Evolutionary conservation across 352 stramenopile genomes (phyloP), one percentile per base, ranked within the genome.

Genomic region (Pythium scleroteichum): DNA sequence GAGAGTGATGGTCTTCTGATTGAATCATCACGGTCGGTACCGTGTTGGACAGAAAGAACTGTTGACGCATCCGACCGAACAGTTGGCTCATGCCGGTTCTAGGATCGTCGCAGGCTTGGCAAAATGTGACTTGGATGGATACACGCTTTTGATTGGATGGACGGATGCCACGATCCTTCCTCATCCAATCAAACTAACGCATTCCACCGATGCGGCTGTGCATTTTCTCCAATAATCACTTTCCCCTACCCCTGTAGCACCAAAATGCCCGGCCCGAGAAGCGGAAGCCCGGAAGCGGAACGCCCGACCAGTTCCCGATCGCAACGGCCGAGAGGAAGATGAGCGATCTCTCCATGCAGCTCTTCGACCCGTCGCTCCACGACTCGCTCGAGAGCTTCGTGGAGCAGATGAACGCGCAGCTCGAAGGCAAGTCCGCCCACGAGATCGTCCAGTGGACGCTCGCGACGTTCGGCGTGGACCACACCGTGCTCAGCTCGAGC

Each of bases 401-500:
- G 23, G 82, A 82, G 32, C 74, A 77, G 42, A 69, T 90, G 50
- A 94, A 92, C 64, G 63, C 66, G 60, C 66, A 84, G 35, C 65
- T 94, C 4, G 65, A 61, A 3, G 60, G 54, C 29, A 90, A 89
- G 54, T 75, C 63, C 12, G 76, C 87, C 2, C 46, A 56, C 13
- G 75, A 92, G 64, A 81, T 95, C 55, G 71, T 94, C 49, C 52
- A 78, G 44, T 96, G 85, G 84, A 68, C 85, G 12, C 69, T 83
- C 38, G 69, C 75, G 3, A 91, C 83, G 24, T 96, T 92, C 50
- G 87, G 87, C 39, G 38, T 59, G 40, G 35, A 59, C 20, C 70
- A 76, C 52, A 64, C 84, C 3, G 84, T 85, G 32, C 71, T 96
- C 46, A 92, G 78, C 76, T 92, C 87, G 46, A 93, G 81, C 69